Conservation (phyloP, 2,329 filamentous ascomycete species). For the Fusarium verticillioides region DNA sequence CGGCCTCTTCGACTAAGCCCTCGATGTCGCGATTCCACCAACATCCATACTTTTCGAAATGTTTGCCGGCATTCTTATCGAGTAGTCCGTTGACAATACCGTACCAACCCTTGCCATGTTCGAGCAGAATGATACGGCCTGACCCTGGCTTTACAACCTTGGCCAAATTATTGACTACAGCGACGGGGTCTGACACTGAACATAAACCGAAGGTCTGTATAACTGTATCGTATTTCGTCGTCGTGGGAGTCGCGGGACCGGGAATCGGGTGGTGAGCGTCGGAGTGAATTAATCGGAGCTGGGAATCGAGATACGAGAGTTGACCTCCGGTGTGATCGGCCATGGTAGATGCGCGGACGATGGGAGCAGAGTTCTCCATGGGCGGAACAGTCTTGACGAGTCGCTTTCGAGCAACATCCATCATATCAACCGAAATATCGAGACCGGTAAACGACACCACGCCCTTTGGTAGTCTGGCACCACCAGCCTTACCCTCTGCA, state of each 20-base stretch:
- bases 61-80: constrained; percentile 64
- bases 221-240: constrained; percentile 68
- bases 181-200: constrained; percentile 67
- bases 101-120: constrained; percentile 69
- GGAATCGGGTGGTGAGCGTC: constrained; percentile 61
- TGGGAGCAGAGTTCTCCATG: constrained; percentile 47
- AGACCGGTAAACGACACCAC: constrained; percentile 70
- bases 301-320: constrained; percentile 53
- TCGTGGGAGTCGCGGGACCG: constrained; percentile 45
- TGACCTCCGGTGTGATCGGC: constrained; percentile 51
- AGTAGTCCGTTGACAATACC: constrained; percentile 65
- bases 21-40: constrained; percentile 76
- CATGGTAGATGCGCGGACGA: constrained; percentile 50
- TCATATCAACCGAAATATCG: constrained; percentile 70
- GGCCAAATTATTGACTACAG: constrained; percentile 65
- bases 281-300: constrained; percentile 60
- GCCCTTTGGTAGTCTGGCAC: constrained; percentile 29
- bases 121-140: constrained; percentile 69
- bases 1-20: constrained; percentile 62
- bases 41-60: constrained; percentile 71
- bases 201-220: constrained; percentile 74
- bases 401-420: constrained; percentile 66
- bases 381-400: constrained; percentile 58
- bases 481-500: constrained; percentile 13
- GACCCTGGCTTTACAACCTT: constrained; percentile 62